phyloP scores from a whole-genome alignment of 495 filamentous ascomycete species.

The Hypoxylon cercidicola region DNA sequence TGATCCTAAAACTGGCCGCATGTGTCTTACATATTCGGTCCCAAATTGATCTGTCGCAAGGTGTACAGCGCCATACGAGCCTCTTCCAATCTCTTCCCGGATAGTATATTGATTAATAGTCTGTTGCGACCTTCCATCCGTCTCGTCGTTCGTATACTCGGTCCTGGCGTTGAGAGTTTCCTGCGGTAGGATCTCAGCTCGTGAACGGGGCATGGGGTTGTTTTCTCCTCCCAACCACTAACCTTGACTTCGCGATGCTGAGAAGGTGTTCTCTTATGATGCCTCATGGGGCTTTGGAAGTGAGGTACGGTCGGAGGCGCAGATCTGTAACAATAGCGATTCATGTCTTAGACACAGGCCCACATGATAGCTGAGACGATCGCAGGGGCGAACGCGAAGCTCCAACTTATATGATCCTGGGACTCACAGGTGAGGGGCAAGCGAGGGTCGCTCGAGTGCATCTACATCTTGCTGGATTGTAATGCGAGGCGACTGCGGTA shows the following conservation, averaged over 20 bases:
- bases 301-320: slow-evolving; percentile 51
- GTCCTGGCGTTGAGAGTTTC: slow-evolving; percentile 93
- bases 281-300: slow-evolving; percentile 74
- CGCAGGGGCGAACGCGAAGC: slow-evolving; percentile 27
- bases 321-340: slow-evolving; percentile 43
- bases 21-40: slow-evolving; percentile 82
- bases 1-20: slow-evolving; percentile 16
- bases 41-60: slow-evolving; percentile 91
- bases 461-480: slow-evolving; percentile 48
- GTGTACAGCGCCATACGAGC: slow-evolving; percentile 95
- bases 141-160: slow-evolving; percentile 85
- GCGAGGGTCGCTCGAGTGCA: slow-evolving; percentile 31
- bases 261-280: slow-evolving; percentile 78
- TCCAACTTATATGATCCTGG: slow-evolving; percentile 11
- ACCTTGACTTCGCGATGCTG: slow-evolving; percentile 78
- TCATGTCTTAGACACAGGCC: slow-evolving; percentile 28
- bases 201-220: background rate
- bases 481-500: slow-evolving; percentile 51
- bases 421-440: slow-evolving; percentile 48
- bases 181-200: slow-evolving; percentile 51
- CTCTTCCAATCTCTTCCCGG: slow-evolving; percentile 93
- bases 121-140: slow-evolving; percentile 78
- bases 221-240: slow-evolving; percentile 23
- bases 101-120: slow-evolving; percentile 95
- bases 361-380: slow-evolving; percentile 25